These are phyloP conservation scores for Vitis rotundifolia DNA, from an alignment of 164 flowering plant genomes.

Conservation along the genomic window DNA sequence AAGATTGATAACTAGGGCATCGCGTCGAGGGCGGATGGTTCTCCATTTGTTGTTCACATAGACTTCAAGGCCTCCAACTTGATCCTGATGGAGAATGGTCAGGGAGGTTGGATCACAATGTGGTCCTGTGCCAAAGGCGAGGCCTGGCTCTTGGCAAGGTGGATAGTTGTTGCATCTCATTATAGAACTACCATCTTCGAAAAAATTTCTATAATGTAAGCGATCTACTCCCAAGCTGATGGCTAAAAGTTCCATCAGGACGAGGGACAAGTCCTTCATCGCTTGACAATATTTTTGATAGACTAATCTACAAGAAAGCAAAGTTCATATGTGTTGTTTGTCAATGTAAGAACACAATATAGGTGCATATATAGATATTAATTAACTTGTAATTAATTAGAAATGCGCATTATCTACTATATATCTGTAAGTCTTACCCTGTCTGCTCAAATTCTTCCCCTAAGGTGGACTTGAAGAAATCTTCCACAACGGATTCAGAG, in stretches of 20 bases:
- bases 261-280: conserved; percentile 31
- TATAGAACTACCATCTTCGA: conserved; percentile 30
- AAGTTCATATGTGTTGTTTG: background rate
- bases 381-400: background rate
- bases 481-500: conserved; percentile 7
- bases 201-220: conserved; percentile 28
- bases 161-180: conserved; percentile 51
- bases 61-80: conserved; percentile 46
- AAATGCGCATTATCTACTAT: too few relatives aligned
- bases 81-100: conserved; percentile 47
- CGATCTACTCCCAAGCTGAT: conserved; percentile 48
- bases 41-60: conserved; percentile 35
- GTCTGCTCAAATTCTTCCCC: conserved; percentile 21
- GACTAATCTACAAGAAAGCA: conserved; percentile 21
- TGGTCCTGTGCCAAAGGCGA: conserved; percentile 43
- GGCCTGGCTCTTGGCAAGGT: conserved; percentile 31
- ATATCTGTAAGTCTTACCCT: conserved; percentile 13
- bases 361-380: background rate
- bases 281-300: conserved; percentile 47
- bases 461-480: conserved; percentile 18
- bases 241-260: conserved; percentile 39
- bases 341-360: background rate
- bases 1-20: conserved; percentile 48
- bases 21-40: conserved; percentile 26
- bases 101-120: conserved; percentile 53